Base-by-base conservation (phyloP, 2,329 filamentous ascomycete genomes). In the Xylaria sp. region DNA sequence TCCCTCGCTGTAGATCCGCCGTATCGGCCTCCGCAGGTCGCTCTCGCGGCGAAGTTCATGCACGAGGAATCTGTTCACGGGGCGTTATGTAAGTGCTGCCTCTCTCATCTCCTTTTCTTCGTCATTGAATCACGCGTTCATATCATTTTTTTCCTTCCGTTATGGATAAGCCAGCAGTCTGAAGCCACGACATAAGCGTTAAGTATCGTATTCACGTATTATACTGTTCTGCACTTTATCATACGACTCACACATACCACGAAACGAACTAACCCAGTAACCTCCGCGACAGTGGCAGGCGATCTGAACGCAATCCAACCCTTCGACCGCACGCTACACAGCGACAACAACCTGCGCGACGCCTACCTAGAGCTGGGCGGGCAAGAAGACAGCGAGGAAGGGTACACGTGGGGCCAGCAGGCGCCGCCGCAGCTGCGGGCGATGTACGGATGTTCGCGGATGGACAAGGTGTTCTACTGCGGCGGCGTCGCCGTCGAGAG, bases 361-460 rank as follows among this genome's bases (percentile, higher is more conserved):
- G 83, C 84, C 0, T 89, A 84, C 73, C 80, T 88, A 4, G 81
- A 82, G 60, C 78, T 82, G 12, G 86, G 85, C 1, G 85, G 86
- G 0, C 55, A 72, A 2, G 86, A 87, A 67, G 82, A 83, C 51
- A 80, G 77, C 55, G 82, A 84, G 0, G 80, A 82, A 3, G 85
- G 84, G 0, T 85, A 83, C 70, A 88, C 87, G 0, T 89, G 87
- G 87, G 87, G 87, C 0, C 83, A 86, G 70, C 86, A 88, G 78
- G 82, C 81, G 8, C 74, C 81, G 1, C 80, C 80, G 4, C 74
- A 46, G 48, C 71, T 81, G 71, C 78, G 82, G 55, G 73, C 81
- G 39, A 76, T 73, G 56, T 87, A 83, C 75, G 84, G 84, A 1
- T 84, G 81, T 64, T 82, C 78, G 65, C 78, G 86, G 6, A 87